Percentiles rank a stretch among this genome's conserved stretches.
Evolutionary conservation across 805 yeast genomes (phyloP).

Genomic region (Candida silvicultrix): DNA sequence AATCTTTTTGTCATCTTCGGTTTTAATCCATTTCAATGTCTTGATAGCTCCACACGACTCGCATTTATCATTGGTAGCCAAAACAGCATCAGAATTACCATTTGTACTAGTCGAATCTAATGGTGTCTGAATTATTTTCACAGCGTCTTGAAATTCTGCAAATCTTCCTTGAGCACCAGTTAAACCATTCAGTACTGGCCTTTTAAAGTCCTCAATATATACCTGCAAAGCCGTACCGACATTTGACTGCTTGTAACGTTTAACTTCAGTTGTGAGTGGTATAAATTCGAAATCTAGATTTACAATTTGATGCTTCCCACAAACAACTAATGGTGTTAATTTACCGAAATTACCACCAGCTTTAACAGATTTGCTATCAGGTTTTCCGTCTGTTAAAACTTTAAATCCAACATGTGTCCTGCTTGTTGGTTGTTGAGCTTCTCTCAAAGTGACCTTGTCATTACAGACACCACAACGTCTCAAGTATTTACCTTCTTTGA

Average conservation of each 20-base stretch:
- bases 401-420: conserved; percentile 49
- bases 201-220: conserved; percentile 17
- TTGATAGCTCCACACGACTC: neutral
- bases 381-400: conserved; percentile 7
- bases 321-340: conserved; percentile 37
- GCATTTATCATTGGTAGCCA: conserved; percentile 3
- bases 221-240: conserved; percentile 11
- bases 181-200: conserved; percentile 5
- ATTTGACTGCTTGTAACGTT: conserved; percentile 9
- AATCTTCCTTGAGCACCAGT: conserved; percentile 33
- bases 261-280: conserved; percentile 20
- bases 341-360: conserved; percentile 28
- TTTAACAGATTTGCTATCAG: conserved; percentile 16
- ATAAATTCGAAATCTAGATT: conserved; percentile 11
- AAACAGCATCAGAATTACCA: neutral
- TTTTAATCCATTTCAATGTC: conserved; percentile 13
- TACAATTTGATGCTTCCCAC: conserved; percentile 31
- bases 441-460: conserved; percentile 38
- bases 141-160: conserved; percentile 26
- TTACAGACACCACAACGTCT: conserved; percentile 63
- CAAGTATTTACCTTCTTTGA: conserved; percentile 23
- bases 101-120: neutral
- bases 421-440: conserved; percentile 33
- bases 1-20: neutral
- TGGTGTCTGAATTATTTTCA: neutral